Base-by-base conservation (phyloP, 768 basidiomycete species). In the Lentinula guzmanii region DNA sequence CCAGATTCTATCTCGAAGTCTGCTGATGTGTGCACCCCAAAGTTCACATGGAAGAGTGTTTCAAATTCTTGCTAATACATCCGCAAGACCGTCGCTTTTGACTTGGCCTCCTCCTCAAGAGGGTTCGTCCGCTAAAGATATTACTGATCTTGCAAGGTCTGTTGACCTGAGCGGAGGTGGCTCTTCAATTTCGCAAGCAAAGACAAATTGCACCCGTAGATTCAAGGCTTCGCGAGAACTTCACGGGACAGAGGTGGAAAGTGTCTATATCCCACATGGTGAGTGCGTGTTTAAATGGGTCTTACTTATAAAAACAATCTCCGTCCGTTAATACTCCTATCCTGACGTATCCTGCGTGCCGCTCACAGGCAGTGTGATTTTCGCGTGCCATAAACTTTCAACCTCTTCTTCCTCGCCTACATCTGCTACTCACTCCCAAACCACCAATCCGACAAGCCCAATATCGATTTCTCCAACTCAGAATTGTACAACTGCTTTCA, bases 241-340 rank as follows among this genome's bases (percentile, higher is more conserved):
- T 80, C 77, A 80, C 69, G 80, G 82, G 54, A 81, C 80, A 62
- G 83, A 87, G 72, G 89, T 93, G 33, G 91, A 93, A 71, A 92
- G 90, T 74, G 87, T 93, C 64, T 93, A 90, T 74, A 91, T 93
- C 73, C 91, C 92, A 71, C 90, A 94, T 83, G 91, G 91, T 89
- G 71, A 67, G 84, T 68, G 68, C 53, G 62, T 70, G 59, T 64
- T 73, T 64, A 53, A 60, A 64, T 64, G 66, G 64, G 61, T 46
- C 55, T 61, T 65, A 51, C 59, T 28, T 34, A 43, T 43, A 41
- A 28, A 28, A 34, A 52, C 46, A 50, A 28, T 55, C 28, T 57
- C 45, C 37, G 41, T 50, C 48, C 39, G 21, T 60, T 43, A 41
- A 52, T 48, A 21, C 45, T 46, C 45, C 56, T 28, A 52, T 58